phyloP scores from a whole-genome alignment of 352 stramenopile species.

The Globisporangium nunn region DNA sequence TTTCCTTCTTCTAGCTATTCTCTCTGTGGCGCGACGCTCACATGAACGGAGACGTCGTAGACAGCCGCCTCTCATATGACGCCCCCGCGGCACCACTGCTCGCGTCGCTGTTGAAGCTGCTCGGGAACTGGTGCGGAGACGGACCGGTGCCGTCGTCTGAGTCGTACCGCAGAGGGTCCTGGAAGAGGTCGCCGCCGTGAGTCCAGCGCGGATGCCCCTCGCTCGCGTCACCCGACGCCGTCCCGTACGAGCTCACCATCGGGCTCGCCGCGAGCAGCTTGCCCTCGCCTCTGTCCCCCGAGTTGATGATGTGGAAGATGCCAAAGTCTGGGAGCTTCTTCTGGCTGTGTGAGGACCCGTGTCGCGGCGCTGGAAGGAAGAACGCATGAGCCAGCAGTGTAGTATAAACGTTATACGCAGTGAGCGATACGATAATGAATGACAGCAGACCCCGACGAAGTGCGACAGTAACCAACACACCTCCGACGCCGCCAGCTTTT shows the following conservation, averaged over 20 bases:
- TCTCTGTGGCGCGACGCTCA: constrained; percentile 1
- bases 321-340: constrained; percentile 82
- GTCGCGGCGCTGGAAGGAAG: constrained; percentile 43
- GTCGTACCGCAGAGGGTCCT: constrained; percentile 78
- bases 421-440: no score
- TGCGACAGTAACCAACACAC: constrained; percentile 16
- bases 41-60: constrained; percentile 11
- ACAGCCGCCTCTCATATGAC: constrained; percentile 20
- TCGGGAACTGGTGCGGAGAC: constrained; percentile 48
- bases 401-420: not conserved
- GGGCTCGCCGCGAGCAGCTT: constrained; percentile 59
- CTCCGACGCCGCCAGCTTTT: constrained; percentile 72
- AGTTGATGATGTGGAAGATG: constrained; percentile 86
- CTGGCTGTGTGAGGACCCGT: constrained; percentile 36
- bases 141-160: constrained; percentile 62
- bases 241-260: constrained; percentile 47
- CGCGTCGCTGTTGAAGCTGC: constrained; percentile 63
- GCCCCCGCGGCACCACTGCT: constrained; percentile 27
- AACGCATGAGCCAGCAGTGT: not conserved
- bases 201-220: constrained; percentile 59
- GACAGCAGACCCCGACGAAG: no score
- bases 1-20: not conserved
- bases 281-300: constrained; percentile 18
- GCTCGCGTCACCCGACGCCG: constrained; percentile 18
- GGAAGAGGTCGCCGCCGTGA: constrained; percentile 74